Base-by-base conservation (phyloP, 768 basidiomycete species). In the Phaeotremella fagi region DNA sequence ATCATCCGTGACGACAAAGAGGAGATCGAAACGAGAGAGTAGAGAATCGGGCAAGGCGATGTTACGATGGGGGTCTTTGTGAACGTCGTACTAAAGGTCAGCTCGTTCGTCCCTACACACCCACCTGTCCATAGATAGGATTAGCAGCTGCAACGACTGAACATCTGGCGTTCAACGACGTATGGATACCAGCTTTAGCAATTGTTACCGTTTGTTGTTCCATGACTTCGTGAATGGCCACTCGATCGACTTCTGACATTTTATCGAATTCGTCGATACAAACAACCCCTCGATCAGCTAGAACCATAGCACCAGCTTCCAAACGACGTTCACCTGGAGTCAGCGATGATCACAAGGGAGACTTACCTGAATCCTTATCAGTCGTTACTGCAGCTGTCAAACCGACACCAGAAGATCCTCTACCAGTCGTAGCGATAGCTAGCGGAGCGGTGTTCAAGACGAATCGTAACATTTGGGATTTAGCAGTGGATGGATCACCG, bases 241-340 rank as follows among this genome's bases (percentile, higher is more conserved):
- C 94, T 61, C 95, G 84, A 77, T 99, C 95, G 61, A 98, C 82
- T 71, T 99, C 95, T 24, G 90, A 92, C 95, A 99, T 98, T 75
- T 99, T 99, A 81, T 99, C 95, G 69, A 99, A 99, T 76, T 99
- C 95, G 75, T 99, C 95, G 64, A 99, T 98, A 75, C 95, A 99
- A 41, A 99, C 94, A 20, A 99, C 91, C 16, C 95, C 95, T 63
- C 94, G 85, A 75, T 99, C 95, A 25, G 95, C 95, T 54, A 99
- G 85, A 49, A 99, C 95, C 95, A 99, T 99, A 12, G 95, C 95
- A 38, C 95, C 95, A 3, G 95, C 95, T 78, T 99, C 95, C 46
- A 99, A 82, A 57, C 95, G 80, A 55, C 95, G 83, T 71, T 99
- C 95, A 48, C 76, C 75, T 74, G 57, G 6, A 38, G 41, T 28